phyloP scores from a whole-genome alignment of 805 yeast species.

The Starmerella tilneyi region DNA sequence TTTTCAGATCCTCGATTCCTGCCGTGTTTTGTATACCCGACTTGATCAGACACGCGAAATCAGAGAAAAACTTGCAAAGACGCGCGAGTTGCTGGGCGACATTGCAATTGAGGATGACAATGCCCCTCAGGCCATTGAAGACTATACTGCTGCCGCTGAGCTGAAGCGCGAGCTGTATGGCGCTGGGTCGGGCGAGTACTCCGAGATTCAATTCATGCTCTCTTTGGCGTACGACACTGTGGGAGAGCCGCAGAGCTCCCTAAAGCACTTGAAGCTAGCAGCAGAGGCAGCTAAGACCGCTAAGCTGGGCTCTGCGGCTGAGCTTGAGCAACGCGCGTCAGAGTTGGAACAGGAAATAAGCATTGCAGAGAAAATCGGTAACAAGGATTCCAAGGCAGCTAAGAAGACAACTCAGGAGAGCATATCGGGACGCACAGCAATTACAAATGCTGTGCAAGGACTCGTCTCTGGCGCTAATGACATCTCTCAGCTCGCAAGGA shows the following conservation, averaged over 20 bases:
- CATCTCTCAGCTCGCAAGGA: conserved; percentile 27
- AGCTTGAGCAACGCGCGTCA: conserved; percentile 26
- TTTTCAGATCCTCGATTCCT: conserved; percentile 55
- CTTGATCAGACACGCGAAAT: conserved; percentile 33
- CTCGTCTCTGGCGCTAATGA: conserved; percentile 26
- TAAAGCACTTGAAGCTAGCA: conserved; percentile 37
- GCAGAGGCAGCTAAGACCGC: conserved; percentile 34
- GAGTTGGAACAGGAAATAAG: conserved; percentile 22
- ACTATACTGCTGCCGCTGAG: conserved; percentile 49
- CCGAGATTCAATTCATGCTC: conserved; percentile 72
- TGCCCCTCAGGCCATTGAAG: conserved; percentile 65
- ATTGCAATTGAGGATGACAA: conserved; percentile 77
- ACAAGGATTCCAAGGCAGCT: conserved; percentile 12
- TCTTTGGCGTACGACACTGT: conserved; percentile 69
- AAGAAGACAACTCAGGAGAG: conserved; percentile 16
- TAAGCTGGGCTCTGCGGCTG: conserved; percentile 29
- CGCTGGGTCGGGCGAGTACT: conserved; percentile 45
- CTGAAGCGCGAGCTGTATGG: conserved; percentile 46
- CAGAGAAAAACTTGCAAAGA: conserved; percentile 50
- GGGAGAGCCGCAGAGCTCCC: conserved; percentile 46
- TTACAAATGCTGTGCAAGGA: conserved; percentile 16
- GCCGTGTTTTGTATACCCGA: conserved; percentile 55
- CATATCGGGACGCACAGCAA: conserved; percentile 23
- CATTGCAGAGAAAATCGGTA: conserved; percentile 4
- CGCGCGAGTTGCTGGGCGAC: conserved; percentile 75